Evolutionary conservation across 257 asterid species (phyloP), one percentile per base, ranked within the genome.

Genomic region (Nicotiana noctiflora): DNA sequence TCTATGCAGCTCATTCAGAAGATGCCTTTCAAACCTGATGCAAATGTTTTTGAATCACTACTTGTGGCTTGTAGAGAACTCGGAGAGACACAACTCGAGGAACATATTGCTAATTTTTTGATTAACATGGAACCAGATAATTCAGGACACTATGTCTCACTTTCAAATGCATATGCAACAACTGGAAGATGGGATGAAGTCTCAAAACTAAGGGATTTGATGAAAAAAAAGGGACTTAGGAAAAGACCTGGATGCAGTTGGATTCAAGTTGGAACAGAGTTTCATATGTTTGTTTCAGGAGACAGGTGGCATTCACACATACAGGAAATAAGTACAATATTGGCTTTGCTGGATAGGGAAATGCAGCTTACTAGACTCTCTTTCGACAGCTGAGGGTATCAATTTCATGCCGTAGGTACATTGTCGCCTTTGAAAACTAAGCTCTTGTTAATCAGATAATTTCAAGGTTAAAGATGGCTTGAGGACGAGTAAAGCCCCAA

Each of bases 31-130:
- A 72, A 81, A 75, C 85, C 85, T 2, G 87, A 86, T 67, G 84
- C 79, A 19, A 46, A 25, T 49, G 44, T 82, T 19, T 82, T 76
- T 44, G 84, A 81, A 21, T 74, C 87, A 32, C 65, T 84, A 15
- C 85, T 86, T 75, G 89, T 84, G 21, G 81, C 88, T 64, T 85
- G 85, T 76, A 78, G 76, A 75, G 85, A 83, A 64, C 80, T 78
- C 51, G 59, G 77, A 46, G 86, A 83, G 80, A 80, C 84, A n/a
- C 57, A 78, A 79, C 80, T 86, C 18, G 84, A 49, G 59, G 79
- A 81, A 46, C 46, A 37, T 8, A 65, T 86, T 59, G 79, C 82
- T 11, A 77, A 80, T 4, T 60, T 46, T 66, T 60, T 83, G 46
- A 57, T 86, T 61, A 81, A 53, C 56, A 65, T 83, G 76, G 87